phyloP scores from a whole-genome alignment of 108 stramenopile species.

The Cyclostephanos tholiformis region DNA sequence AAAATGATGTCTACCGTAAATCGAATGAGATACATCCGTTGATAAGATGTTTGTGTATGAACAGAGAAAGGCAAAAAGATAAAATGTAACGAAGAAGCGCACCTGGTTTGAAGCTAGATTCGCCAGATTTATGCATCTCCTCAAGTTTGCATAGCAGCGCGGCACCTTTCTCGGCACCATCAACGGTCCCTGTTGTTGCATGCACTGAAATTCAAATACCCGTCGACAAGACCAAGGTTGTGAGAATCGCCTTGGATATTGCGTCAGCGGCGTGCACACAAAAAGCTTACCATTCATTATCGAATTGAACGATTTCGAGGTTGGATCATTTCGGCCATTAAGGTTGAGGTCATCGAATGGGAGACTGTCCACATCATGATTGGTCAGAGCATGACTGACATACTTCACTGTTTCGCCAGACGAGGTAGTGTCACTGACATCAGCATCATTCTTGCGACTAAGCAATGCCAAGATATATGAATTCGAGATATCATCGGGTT shows the following conservation, averaged over 20 bases:
- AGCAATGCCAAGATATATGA: slow-evolving; percentile 21
- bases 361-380: not conserved
- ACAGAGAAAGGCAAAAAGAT: not conserved
- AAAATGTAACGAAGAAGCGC: not conserved
- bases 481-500: slow-evolving; percentile 24
- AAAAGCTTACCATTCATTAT: slow-evolving; percentile 37
- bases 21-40: not conserved
- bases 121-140: slow-evolving; percentile 37
- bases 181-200: slow-evolving; percentile 30
- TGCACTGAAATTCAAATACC: slow-evolving; percentile 6
- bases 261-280: not conserved
- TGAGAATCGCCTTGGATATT: not conserved
- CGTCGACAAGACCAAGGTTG: not conserved
- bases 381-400: slow-evolving; percentile 1
- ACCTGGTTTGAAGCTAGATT: slow-evolving; percentile 36
- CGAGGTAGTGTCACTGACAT: slow-evolving; percentile 3
- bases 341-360: slow-evolving; percentile 21
- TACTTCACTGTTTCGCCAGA: not conserved
- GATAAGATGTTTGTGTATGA: not conserved
- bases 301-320: slow-evolving; percentile 30
- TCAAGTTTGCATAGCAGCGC: slow-evolving; percentile 32
- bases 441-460: slow-evolving; percentile 14
- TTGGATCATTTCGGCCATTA: slow-evolving; percentile 21
- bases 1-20: slow-evolving; percentile 23
- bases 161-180: slow-evolving; percentile 35